Percentiles rank a stretch among this genome's conserved stretches.
These are phyloP conservation scores for Kodamaea restingae DNA, from an alignment of 805 yeast genomes.

Conservation along the genomic window DNA sequence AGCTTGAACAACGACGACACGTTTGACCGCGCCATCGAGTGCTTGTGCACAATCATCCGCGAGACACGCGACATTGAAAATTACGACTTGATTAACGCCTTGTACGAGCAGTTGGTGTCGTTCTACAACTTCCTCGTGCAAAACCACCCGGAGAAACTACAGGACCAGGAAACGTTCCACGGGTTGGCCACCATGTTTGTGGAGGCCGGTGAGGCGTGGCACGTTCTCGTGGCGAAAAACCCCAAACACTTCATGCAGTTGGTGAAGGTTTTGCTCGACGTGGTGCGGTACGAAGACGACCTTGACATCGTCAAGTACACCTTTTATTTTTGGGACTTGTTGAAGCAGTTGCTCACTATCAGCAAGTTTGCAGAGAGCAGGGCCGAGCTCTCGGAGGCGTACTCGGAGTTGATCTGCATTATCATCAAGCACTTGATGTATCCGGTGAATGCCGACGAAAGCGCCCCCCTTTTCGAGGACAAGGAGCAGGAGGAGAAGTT, in stretches of 20 bases:
- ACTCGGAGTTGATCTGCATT: conserved; percentile 52
- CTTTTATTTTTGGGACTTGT: conserved; percentile 85
- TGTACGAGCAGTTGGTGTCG: conserved; percentile 64
- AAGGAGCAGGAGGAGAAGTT: conserved; percentile 88
- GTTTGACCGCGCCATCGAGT: conserved; percentile 82
- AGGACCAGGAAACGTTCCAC: conserved; percentile 64
- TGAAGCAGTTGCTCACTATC: conserved; percentile 67
- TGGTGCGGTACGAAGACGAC: conserved; percentile 73
- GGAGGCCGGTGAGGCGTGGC: conserved; percentile 96
- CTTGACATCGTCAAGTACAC: conserved; percentile 87
- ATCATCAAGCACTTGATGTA: conserved; percentile 70
- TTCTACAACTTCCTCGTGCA: conserved; percentile 47
- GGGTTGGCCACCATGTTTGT: conserved; percentile 74
- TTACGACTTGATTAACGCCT: conserved; percentile 55
- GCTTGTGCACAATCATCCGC: conserved; percentile 72
- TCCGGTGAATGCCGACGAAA: conserved; percentile 42
- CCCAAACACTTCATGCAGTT: conserved; percentile 69
- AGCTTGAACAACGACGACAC: conserved; percentile 57
- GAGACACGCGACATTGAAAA: conserved; percentile 80
- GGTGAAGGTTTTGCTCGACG: conserved; percentile 66
- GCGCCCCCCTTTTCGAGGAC: conserved; percentile 54
- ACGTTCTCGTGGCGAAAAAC: conserved; percentile 69
- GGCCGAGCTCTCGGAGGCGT: conserved; percentile 49
- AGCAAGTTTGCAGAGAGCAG: conserved; percentile 55
- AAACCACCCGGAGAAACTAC: conserved; percentile 34